phyloP scores from a whole-genome alignment of 2,329 filamentous ascomycete species.

The Colletotrichum tanaceti region DNA sequence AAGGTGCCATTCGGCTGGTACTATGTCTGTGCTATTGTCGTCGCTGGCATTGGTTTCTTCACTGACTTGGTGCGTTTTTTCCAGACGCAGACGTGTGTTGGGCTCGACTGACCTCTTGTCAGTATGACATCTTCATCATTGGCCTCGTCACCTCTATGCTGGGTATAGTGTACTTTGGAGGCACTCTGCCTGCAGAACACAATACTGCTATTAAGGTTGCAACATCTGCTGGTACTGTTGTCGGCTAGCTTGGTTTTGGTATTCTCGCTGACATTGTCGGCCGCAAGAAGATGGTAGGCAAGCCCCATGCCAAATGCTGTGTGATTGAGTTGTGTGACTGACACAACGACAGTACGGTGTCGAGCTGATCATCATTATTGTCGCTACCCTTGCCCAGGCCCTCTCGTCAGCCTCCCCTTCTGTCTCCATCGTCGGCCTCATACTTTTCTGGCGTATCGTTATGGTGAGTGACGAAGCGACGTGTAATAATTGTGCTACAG shows the following conservation, averaged over 20 bases:
- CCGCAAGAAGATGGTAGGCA: constrained; percentile 67
- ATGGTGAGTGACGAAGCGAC: constrained; percentile 58
- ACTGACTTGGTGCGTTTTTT: constrained; percentile 70
- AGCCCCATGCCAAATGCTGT: constrained; percentile 13
- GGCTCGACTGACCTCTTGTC: not conserved
- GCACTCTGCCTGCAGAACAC: constrained; percentile 72
- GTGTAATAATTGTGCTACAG: not conserved
- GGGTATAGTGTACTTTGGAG: constrained; percentile 79
- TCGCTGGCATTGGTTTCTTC: constrained; percentile 89
- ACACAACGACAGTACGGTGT: constrained; percentile 75
- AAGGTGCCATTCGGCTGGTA: constrained; percentile 87
- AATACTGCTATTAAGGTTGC: constrained; percentile 89
- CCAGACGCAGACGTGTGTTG: not conserved
- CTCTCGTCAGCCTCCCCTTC: constrained; percentile 72
- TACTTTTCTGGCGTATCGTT: constrained; percentile 85
- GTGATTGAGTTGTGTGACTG: constrained; percentile 41
- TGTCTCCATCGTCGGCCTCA: constrained; percentile 71
- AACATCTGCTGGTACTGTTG: constrained; percentile 83
- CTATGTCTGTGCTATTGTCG: constrained; percentile 80
- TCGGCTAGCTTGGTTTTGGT: constrained; percentile 85
- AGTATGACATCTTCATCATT: constrained; percentile 83
- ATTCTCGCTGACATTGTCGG: constrained; percentile 81
- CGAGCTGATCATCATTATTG: constrained; percentile 83
- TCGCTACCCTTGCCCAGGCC: constrained; percentile 79
- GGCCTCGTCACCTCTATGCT: constrained; percentile 80